These are phyloP conservation scores for Irpex lacteus DNA, from an alignment of 1,284 basidiomycete genomes.

Conservation along the genomic window DNA sequence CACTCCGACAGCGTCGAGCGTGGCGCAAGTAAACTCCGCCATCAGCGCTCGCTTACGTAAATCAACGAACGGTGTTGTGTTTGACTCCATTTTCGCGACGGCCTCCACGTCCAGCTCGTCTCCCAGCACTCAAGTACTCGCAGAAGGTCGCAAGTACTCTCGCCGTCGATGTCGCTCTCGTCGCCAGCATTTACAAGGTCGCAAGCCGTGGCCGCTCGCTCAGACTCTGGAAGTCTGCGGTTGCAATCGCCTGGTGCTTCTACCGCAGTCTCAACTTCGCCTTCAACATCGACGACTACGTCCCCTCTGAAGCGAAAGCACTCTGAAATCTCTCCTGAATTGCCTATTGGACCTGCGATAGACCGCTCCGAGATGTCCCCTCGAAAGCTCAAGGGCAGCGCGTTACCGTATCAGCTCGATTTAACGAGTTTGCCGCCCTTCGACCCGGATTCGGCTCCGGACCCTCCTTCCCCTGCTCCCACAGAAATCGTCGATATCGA, in stretches of 20 bases:
- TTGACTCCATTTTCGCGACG: neutral
- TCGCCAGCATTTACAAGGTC: neutral
- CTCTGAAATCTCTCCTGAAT: conserved; percentile 1
- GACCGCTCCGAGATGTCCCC: neutral
- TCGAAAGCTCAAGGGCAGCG: neutral
- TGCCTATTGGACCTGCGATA: neutral
- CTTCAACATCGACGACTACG: neutral
- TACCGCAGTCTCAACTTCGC: neutral
- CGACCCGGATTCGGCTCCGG: neutral
- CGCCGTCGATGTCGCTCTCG: neutral
- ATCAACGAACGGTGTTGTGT: neutral
- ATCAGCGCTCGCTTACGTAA: neutral
- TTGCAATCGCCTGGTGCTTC: neutral
- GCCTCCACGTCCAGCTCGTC: neutral
- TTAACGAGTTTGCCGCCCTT: neutral
- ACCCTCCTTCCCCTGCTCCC: conserved; percentile 33
- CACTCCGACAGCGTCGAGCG: neutral
- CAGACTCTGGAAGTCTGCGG: conserved; percentile 2
- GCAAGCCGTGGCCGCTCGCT: neutral
- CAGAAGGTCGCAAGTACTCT: neutral
- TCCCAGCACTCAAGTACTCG: neutral
- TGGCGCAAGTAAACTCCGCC: neutral
- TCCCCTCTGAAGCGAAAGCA: conserved; percentile 1
- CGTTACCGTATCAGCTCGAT: neutral
- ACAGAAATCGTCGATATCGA: conserved; percentile 38